phyloP scores from a whole-genome alignment of 140 eudicot species.

The Bidens hawaiensis region DNA sequence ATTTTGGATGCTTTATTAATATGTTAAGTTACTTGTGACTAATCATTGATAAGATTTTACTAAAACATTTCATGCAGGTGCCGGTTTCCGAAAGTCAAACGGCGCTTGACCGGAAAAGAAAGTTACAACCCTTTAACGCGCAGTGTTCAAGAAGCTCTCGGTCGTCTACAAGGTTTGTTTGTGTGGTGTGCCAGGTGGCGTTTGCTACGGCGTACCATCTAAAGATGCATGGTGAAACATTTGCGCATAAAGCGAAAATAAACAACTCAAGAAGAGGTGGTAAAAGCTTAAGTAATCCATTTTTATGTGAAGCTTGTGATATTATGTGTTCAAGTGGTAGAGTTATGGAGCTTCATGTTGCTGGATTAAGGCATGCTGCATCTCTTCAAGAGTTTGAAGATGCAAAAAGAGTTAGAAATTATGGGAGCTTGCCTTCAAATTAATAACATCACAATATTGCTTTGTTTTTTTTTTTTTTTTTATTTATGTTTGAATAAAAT shows the following conservation, averaged over 20 bases:
- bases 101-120: constrained; percentile 33
- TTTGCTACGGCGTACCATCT: constrained; percentile 37
- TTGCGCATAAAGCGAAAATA: constrained; percentile 25
- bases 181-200: constrained; percentile 38
- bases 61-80: constrained; percentile 19
- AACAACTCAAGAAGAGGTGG: constrained; percentile 18
- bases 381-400: constrained; percentile 30
- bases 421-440: constrained; percentile 25
- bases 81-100: constrained; percentile 25
- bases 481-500: constrained; percentile 8
- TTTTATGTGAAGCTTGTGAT: constrained; percentile 39
- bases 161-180: constrained; percentile 35
- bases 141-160: constrained; percentile 13
- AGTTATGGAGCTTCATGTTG: constrained; percentile 40
- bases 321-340: constrained; percentile 28
- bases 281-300: constrained; percentile 34
- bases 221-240: constrained; percentile 38
- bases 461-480: too few species aligned
- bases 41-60: too few species aligned
- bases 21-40: too few species aligned
- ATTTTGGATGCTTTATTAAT: too few species aligned
- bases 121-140: constrained; percentile 17
- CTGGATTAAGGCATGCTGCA: constrained; percentile 37
- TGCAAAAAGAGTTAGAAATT: constrained; percentile 28
- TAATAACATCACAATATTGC: background rate